Percentiles rank a stretch among this genome's conserved stretches.
Conservation (phyloP, 345 rosid genomes). For the Moringa oleifera region DNA sequence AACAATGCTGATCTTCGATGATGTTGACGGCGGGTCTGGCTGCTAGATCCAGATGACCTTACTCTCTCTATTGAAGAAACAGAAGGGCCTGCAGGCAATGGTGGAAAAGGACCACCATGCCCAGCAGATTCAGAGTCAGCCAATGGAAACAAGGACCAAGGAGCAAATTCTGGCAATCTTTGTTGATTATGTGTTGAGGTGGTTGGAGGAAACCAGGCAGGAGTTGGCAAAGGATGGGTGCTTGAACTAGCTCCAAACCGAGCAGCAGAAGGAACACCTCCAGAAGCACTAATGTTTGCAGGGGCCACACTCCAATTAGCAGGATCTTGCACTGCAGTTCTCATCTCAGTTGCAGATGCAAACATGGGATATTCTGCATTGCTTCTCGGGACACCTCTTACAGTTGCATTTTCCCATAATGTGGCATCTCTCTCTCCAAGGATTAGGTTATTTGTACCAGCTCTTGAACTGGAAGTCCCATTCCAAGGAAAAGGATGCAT, state of each 20-base stretch:
- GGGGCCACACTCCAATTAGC: conserved; percentile 54
- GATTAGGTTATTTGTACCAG: conserved; percentile 30
- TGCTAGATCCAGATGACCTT: conserved; percentile 38
- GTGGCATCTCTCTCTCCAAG: conserved; percentile 43
- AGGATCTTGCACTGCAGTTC: conserved; percentile 59
- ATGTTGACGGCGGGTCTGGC: conserved; percentile 45
- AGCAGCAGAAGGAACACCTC: conserved; percentile 37
- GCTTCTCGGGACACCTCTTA: conserved; percentile 47
- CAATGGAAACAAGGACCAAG: conserved; percentile 71
- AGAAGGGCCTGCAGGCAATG: conserved; percentile 51
- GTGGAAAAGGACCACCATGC: conserved; percentile 45
- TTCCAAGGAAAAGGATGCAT: conserved; percentile 45
- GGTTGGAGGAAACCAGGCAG: conserved; percentile 49
- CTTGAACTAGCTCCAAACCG: conserved; percentile 46
- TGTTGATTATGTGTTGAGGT: conserved; percentile 35
- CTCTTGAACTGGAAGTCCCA: conserved; percentile 45
- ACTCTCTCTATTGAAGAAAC: conserved; percentile 45
- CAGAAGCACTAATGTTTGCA: conserved; percentile 36
- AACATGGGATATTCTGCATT: conserved; percentile 49
- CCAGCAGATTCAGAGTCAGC: conserved; percentile 50
- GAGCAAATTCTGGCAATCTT: conserved; percentile 49
- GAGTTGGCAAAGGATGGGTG: conserved; percentile 35
- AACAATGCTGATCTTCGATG: conserved; percentile 43
- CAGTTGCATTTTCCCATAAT: conserved; percentile 38
- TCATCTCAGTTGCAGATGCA: conserved; percentile 40